Evolutionary conservation across 352 stramenopile species (phyloP).

Genomic region (Globisporangium spinosum): DNA sequence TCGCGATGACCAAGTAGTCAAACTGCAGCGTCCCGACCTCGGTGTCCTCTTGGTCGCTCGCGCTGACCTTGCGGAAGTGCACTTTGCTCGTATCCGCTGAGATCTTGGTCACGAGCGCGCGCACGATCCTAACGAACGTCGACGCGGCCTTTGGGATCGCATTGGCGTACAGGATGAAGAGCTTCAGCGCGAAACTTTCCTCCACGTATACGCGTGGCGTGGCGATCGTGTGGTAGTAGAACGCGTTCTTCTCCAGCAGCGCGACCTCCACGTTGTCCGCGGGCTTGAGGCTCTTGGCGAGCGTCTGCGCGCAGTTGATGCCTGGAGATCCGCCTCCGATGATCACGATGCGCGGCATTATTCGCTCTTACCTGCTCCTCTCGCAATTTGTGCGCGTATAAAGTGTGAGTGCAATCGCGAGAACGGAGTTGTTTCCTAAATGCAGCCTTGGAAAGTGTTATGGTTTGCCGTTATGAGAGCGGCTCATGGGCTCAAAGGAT

Average conservation of each 20-base stretch:
- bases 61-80: slow-evolving; percentile 29
- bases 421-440: neutral
- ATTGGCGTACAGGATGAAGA: slow-evolving; percentile 56
- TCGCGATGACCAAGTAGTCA: slow-evolving; percentile 63
- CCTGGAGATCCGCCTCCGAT: slow-evolving; percentile 46
- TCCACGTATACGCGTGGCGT: slow-evolving; percentile 44
- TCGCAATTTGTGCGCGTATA: no score
- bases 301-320: slow-evolving; percentile 36
- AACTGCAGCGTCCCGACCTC: slow-evolving; percentile 36
- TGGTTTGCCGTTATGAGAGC: neutral
- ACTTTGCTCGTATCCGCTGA: slow-evolving; percentile 33
- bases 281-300: slow-evolving; percentile 30
- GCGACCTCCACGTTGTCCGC: slow-evolving; percentile 38
- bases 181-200: slow-evolving; percentile 37
- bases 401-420: no score
- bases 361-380: no score
- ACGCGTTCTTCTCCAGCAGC: slow-evolving; percentile 56
- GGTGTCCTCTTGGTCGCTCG: slow-evolving; percentile 25
- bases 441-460: neutral
- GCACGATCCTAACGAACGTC: slow-evolving; percentile 39
- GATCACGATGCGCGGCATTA: slow-evolving; percentile 47
- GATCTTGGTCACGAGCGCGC: slow-evolving; percentile 39
- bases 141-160: slow-evolving; percentile 31
- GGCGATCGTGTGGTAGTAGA: slow-evolving; percentile 45
- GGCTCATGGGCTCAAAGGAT: neutral